phyloP scores from a whole-genome alignment of 2,329 filamentous ascomycete genomes.

The Neofusicoccum laricinum region DNA sequence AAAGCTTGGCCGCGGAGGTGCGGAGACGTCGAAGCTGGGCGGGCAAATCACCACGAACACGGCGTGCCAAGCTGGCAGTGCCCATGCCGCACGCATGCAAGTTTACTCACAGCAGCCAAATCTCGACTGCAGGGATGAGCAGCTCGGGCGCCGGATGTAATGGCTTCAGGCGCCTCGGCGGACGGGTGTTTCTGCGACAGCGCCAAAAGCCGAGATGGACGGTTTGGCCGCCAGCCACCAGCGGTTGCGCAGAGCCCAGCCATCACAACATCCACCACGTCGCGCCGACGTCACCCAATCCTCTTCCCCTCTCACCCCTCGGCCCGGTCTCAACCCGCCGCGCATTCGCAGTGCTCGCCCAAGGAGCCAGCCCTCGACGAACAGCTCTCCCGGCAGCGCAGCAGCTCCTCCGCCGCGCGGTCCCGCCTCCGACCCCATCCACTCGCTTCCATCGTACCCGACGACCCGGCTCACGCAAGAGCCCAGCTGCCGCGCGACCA shows the following conservation, averaged over 20 bases:
- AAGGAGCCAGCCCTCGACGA: neutral
- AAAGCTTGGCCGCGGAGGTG: slow-evolving; percentile 6
- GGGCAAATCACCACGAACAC: neutral
- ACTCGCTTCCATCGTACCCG: slow-evolving; percentile 1
- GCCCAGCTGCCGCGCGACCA: too few species aligned
- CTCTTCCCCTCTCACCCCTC: neutral
- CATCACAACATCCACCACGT: neutral
- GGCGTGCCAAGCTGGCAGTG: neutral
- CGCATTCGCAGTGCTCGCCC: neutral
- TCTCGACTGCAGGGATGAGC: slow-evolving; percentile 5
- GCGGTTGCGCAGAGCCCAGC: neutral
- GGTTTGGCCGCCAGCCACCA: neutral
- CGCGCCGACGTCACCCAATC: neutral
- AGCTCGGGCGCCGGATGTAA: neutral
- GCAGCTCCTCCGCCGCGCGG: neutral
- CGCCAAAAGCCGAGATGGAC: neutral
- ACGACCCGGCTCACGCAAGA: neutral
- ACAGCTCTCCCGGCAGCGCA: too few species aligned
- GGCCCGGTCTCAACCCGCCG: neutral
- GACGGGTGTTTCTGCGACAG: neutral
- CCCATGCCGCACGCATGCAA: neutral
- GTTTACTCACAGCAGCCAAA: neutral
- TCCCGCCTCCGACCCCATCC: neutral
- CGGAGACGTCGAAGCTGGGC: neutral
- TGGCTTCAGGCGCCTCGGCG: neutral